phyloP scores from a whole-genome alignment of 2,329 filamentous ascomycete species.

The Colletotrichum costaricense region DNA sequence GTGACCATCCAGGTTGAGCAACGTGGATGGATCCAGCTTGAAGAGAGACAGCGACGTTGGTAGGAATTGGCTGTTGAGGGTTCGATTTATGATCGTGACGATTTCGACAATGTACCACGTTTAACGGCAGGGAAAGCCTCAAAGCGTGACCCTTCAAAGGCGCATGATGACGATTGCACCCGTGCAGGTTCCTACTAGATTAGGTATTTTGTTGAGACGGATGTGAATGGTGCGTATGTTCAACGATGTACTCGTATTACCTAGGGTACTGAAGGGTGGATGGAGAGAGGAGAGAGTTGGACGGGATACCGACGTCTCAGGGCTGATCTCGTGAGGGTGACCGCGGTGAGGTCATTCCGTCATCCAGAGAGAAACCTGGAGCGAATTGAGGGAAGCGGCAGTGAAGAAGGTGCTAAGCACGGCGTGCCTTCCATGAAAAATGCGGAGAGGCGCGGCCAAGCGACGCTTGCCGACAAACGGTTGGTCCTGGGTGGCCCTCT shows the following conservation, averaged over 20 bases:
- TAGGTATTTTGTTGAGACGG: not conserved
- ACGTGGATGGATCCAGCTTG: not conserved
- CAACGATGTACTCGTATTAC: not conserved
- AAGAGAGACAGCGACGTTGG: not conserved
- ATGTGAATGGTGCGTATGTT: not conserved
- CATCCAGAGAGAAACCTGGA: slow-evolving; percentile 2
- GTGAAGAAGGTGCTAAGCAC: not conserved
- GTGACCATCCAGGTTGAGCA: not conserved
- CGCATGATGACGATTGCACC: slow-evolving; percentile 31
- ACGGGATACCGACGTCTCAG: slow-evolving; percentile 33
- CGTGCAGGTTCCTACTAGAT: not conserved
- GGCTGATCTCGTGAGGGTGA: slow-evolving; percentile 34
- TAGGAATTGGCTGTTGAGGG: not conserved
- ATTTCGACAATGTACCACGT: slow-evolving; percentile 17
- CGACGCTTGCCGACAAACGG: slow-evolving; percentile 32
- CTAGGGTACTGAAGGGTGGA: not conserved
- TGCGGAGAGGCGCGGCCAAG: slow-evolving; percentile 34
- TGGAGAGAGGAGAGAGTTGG: not conserved
- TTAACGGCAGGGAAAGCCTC: not conserved
- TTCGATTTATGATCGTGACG: slow-evolving; percentile 1
- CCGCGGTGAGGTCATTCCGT: slow-evolving; percentile 33
- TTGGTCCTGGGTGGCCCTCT: slow-evolving; percentile 20
- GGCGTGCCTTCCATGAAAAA: not conserved
- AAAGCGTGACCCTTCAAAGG: slow-evolving; percentile 14
- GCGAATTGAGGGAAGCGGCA: not conserved